Evolutionary conservation across 2,329 filamentous ascomycete genomes (phyloP), one percentile per base, ranked within the genome.

Genomic region (Cladorrhinum sp.): DNA sequence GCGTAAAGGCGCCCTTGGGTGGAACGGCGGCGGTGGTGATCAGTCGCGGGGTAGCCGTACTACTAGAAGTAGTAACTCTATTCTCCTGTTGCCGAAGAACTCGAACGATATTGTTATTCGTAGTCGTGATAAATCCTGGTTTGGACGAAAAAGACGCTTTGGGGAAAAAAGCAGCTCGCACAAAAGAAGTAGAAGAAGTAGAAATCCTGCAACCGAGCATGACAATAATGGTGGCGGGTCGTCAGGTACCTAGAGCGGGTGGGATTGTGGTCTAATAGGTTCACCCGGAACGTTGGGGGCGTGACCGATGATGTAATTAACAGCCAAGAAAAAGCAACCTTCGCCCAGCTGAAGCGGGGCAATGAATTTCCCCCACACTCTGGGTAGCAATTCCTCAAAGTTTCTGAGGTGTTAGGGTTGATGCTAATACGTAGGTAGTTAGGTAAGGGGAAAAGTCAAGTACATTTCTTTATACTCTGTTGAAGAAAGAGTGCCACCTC

Each of bases 251-350:
- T 10, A 16, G 12, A 2, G 33, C 9, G 12, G 42, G 36, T 42
- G 42, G 42, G n/a, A 20, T 39, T 42, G 49, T 21, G 60, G 62
- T 64, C n/a, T 59, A 46, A 36, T 57, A 46, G 62, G 16, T 14
- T 57, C 18, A 23, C 20, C 12, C 9, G 26, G 12, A 28, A 30
- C n/a, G 39, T 39, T 42, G 46, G 55, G 55, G 10, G 28, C 9
- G 28, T 20, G 21, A n/a, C 49, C 62, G 60, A 66, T 66, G 64
- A 66, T 66, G 64, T 66, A 66, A n/a, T n/a, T n/a, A n/a, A 66
- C 62, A 16, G 53, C 53, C 33, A 24, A 26, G 53, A 36, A 42
- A 30, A 10, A 10, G 7, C 10, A n/a, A 55, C 30, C 53, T 55
- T 33, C 53, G 36, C 20, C 24, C 16, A 59, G 52, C 55, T 30